Evolutionary conservation across 202 grass and related monocot genomes (phyloP).

Genomic region (Brachypodium distachyon): DNA sequence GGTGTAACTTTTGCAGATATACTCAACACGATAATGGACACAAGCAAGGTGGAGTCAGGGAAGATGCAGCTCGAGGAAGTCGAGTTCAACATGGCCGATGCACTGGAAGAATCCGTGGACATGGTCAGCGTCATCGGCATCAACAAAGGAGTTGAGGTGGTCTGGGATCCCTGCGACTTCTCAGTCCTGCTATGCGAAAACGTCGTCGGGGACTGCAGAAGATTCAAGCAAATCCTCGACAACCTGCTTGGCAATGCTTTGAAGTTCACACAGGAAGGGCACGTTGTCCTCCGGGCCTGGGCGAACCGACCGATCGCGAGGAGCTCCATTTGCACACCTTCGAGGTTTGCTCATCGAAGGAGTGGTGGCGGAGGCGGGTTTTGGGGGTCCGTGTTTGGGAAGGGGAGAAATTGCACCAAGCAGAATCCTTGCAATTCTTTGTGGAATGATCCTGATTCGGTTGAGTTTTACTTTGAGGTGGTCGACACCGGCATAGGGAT

Average conservation of each 20-base stretch:
- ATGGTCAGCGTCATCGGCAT: conserved; percentile 43
- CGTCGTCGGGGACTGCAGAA: conserved; percentile 43
- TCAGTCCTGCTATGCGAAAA: conserved; percentile 28
- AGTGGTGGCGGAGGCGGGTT: background rate
- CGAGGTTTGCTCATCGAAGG: no score
- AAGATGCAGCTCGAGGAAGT: conserved; percentile 61
- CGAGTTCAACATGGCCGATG: conserved; percentile 52
- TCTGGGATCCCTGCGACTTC: conserved; percentile 86
- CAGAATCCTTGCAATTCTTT: background rate
- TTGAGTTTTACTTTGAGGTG: conserved; percentile 76
- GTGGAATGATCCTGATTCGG: conserved; percentile 1
- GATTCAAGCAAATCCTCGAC: conserved; percentile 66
- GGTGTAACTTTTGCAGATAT: no score
- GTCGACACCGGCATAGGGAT: conserved; percentile 74
- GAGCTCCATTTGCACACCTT: no score
- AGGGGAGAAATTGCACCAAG: background rate
- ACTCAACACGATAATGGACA: conserved; percentile 76
- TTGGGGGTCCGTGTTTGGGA: conserved; percentile 6
- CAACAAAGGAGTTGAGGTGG: conserved; percentile 47
- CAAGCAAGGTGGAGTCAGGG: conserved; percentile 67
- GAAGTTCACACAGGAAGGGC: conserved; percentile 67
- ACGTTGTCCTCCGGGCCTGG: conserved; percentile 55
- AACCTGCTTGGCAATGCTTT: conserved; percentile 80
- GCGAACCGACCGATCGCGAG: conserved; percentile 38
- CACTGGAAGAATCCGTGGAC: conserved; percentile 72